Evolutionary conservation across 331 rosid genomes (phyloP).

Genomic region (Saraca asoca): DNA sequence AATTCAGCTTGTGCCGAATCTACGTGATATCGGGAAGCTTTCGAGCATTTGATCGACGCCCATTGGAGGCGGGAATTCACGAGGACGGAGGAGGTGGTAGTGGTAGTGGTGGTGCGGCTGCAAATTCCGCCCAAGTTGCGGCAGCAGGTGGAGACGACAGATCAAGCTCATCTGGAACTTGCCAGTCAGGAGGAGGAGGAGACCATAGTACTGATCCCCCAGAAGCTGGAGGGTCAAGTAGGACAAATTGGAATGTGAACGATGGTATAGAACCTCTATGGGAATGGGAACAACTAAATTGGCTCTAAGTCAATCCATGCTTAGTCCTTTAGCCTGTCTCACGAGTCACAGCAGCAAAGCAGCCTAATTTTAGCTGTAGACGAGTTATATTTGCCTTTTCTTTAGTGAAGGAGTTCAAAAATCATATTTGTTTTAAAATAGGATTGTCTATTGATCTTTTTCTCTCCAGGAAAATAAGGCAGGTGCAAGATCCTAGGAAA

Average conservation of each 20-base stretch:
- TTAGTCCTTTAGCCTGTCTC: constrained; percentile 1
- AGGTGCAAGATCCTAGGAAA: background rate
- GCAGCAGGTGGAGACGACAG: constrained; percentile 18
- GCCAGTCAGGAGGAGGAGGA: constrained; percentile 40
- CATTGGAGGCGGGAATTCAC: constrained; percentile 12
- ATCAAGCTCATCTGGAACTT: constrained; percentile 48
- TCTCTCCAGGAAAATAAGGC: background rate
- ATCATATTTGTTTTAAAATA: background rate
- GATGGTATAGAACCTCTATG: constrained; percentile 39
- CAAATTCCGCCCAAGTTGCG: constrained; percentile 19
- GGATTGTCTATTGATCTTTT: background rate
- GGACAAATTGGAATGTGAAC: constrained; percentile 34
- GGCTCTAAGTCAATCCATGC: constrained; percentile 38
- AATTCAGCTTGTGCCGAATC: constrained; percentile 78
- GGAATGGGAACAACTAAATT: constrained; percentile 64
- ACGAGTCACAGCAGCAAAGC: background rate
- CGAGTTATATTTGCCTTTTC: too few relatives aligned
- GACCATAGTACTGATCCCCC: constrained; percentile 21
- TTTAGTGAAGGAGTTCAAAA: too few relatives aligned
- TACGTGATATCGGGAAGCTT: constrained; percentile 75
- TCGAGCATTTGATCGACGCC: constrained; percentile 75
- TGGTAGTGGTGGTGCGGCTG: constrained; percentile 21
- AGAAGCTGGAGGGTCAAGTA: constrained; percentile 34
- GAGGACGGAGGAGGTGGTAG: background rate
- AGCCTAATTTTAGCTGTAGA: too few relatives aligned